These are phyloP conservation scores for Ocimum tenuiflorum DNA, from an alignment of 257 asterid species.

Conservation along the genomic window DNA sequence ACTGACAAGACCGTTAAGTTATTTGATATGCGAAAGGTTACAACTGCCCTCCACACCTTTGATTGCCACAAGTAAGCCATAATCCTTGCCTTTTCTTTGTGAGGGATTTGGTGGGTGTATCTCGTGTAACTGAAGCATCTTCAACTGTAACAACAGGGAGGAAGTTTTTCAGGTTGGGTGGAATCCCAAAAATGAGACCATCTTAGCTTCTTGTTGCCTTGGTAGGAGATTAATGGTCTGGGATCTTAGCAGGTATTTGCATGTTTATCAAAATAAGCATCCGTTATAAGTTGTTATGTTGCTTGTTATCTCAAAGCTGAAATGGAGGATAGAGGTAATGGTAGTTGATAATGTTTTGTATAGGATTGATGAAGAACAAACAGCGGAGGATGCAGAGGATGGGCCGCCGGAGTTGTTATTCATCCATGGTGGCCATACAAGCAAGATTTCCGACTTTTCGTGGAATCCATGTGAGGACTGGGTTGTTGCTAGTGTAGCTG, in stretches of 20 bases:
- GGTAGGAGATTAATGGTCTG: constrained; percentile 96
- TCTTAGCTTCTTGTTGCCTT: constrained; percentile 90
- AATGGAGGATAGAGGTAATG: no score
- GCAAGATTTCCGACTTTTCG: constrained; percentile 87
- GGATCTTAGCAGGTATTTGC: constrained; percentile 93
- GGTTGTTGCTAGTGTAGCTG: constrained; percentile 95
- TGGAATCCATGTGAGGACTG: constrained; percentile 98
- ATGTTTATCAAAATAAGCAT: no score
- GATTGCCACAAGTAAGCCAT: constrained; percentile 85
- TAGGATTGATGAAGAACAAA: constrained; percentile 87
- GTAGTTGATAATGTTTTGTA: not conserved
- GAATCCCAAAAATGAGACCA: constrained; percentile 90
- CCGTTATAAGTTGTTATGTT: not conserved
- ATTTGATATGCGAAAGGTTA: constrained; percentile 77
- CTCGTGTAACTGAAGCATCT: constrained; percentile 5
- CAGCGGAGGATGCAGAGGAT: constrained; percentile 79
- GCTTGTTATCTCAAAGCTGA: no score
- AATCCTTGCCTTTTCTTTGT: constrained; percentile 10
- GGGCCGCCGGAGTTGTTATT: constrained; percentile 93
- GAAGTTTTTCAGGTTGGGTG: constrained; percentile 99
- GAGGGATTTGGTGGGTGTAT: not conserved
- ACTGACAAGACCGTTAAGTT: constrained; percentile 87
- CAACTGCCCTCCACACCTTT: constrained; percentile 67
- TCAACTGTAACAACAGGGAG: constrained; percentile 72
- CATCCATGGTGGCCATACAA: constrained; percentile 94